Conservation (phyloP, 148 eudicot genomes). For the Mesembryanthemum crystallinum region DNA sequence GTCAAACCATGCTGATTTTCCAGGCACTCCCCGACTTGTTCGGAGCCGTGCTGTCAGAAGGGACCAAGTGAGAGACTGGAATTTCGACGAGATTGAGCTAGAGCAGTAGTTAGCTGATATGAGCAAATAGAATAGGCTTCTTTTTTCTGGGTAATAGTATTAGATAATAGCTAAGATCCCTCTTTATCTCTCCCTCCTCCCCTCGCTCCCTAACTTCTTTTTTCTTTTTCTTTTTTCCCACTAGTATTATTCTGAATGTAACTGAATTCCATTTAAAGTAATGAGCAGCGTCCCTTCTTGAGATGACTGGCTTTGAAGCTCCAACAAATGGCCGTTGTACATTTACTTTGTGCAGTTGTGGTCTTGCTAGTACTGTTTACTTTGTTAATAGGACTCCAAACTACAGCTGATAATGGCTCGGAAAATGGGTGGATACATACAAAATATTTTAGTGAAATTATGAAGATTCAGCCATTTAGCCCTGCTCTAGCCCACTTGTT, state of each 20-base stretch:
- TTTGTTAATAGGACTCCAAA: no score
- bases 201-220: not conserved
- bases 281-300: conserved; percentile 6
- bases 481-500: no score
- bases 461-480: no score
- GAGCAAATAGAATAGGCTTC: conserved; percentile 19
- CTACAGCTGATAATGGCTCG: no score
- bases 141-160: conserved; percentile 16
- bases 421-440: no score
- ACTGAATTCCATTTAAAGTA: conserved; percentile 13
- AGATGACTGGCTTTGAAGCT: not conserved
- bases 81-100: conserved; percentile 53
- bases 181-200: not conserved
- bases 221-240: not conserved
- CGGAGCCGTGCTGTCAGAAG: conserved; percentile 79
- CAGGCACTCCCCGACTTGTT: conserved; percentile 67
- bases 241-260: conserved; percentile 13
- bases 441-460: no score
- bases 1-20: conserved; percentile 28
- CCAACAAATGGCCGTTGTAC: no score
- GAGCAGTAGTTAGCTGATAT: conserved; percentile 25
- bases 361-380: no score
- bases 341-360: no score
- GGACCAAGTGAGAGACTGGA: conserved; percentile 81
- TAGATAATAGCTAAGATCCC: conserved; percentile 29